Evolutionary conservation across 1,139 yeast species (phyloP).

Genomic region (Eremothecium gossypii): DNA sequence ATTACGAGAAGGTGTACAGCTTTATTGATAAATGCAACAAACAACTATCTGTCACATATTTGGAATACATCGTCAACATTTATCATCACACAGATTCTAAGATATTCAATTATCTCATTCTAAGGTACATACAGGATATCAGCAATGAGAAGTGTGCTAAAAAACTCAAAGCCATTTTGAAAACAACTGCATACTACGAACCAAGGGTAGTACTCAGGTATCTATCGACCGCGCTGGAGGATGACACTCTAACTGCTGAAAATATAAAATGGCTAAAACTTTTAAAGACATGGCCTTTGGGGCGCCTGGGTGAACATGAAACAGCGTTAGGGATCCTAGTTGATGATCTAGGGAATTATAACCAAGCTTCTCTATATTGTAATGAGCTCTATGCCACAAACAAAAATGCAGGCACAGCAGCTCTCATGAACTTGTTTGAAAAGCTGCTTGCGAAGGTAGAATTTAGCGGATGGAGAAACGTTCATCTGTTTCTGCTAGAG

Average conservation of each 20-base stretch:
- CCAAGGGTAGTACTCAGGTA: conserved; percentile 34
- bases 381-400: conserved; percentile 40
- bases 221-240: conserved; percentile 29
- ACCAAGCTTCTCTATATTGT: conserved; percentile 54
- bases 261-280: conserved; percentile 26
- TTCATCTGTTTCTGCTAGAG: conserved; percentile 18
- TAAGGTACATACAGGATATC: conserved; percentile 39
- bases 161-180: conserved; percentile 36
- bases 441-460: conserved; percentile 12
- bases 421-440: conserved; percentile 28
- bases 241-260: conserved; percentile 13
- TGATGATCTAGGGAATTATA: conserved; percentile 48
- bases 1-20: conserved; percentile 45
- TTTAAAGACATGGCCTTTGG: conserved; percentile 50
- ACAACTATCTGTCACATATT: conserved; percentile 40
- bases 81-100: conserved; percentile 36
- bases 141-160: conserved; percentile 23
- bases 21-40: conserved; percentile 30
- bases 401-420: conserved; percentile 32
- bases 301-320: conserved; percentile 52
- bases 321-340: conserved; percentile 57
- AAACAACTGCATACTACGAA: conserved; percentile 34
- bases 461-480: conserved; percentile 3
- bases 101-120: conserved; percentile 46
- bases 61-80: conserved; percentile 50